Conservation (phyloP, 73 alveolate genomes). For the Blepharisma japonicum region DNA sequence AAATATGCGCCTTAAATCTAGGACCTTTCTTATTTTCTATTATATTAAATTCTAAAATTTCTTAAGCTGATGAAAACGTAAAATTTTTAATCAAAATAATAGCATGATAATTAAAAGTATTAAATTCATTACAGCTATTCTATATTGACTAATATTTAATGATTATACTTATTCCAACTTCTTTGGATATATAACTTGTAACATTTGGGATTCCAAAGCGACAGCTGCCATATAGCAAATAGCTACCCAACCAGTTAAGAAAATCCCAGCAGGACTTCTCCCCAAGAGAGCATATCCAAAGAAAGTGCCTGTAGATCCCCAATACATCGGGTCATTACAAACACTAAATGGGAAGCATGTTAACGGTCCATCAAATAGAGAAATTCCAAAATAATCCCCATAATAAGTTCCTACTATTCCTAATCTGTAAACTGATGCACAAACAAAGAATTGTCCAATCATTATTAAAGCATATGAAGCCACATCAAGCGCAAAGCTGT, state of each 20-base stretch:
- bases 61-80: too few species aligned
- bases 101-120: too few species aligned
- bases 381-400: constrained; percentile 8
- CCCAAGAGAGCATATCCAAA: neutral
- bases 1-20: too few species aligned
- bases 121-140: too few species aligned
- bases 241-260: constrained; percentile 1
- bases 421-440: neutral
- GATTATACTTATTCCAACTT: neutral
- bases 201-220: constrained; percentile 2
- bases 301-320: constrained; percentile 7
- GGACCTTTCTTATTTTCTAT: too few species aligned
- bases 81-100: too few species aligned
- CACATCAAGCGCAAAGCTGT: neutral
- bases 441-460: neutral
- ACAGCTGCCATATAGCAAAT: constrained; percentile 2
- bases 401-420: neutral
- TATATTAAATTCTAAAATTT: too few species aligned
- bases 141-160: too few species aligned
- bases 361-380: neutral
- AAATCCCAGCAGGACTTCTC: neutral
- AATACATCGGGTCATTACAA: constrained; percentile 14
- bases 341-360: constrained; percentile 8
- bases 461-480: neutral
- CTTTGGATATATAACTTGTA: constrained; percentile 1